phyloP scores from a whole-genome alignment of 257 asterid species.

The Gynochthodes officinalis region DNA sequence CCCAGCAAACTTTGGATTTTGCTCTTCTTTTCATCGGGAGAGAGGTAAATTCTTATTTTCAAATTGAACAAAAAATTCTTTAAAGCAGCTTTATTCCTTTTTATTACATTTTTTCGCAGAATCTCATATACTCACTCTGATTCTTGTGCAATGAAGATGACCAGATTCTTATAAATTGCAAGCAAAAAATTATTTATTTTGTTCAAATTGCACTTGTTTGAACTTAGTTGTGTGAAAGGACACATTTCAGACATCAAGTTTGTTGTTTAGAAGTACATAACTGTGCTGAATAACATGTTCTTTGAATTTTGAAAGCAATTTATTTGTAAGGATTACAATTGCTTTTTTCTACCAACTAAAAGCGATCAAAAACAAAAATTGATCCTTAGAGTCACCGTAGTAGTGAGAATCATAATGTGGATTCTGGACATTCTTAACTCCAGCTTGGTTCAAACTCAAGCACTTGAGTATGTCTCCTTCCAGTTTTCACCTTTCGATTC shows the following conservation, averaged over 20 bases:
- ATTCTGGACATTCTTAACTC: background rate
- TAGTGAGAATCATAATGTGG: background rate
- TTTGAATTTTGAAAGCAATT: background rate
- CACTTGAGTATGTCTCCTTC: background rate
- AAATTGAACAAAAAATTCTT: background rate
- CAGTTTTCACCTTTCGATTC: slow-evolving; percentile 1
- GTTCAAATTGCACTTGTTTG: background rate
- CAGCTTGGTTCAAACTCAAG: background rate
- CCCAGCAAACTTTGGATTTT: slow-evolving; percentile 51
- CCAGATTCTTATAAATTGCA: background rate
- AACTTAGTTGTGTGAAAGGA: background rate
- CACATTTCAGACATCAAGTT: background rate
- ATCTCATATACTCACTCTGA: background rate
- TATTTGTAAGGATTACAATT: background rate
- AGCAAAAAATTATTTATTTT: no score
- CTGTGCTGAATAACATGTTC: background rate
- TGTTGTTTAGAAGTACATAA: background rate
- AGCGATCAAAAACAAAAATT: background rate
- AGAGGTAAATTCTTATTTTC: slow-evolving; percentile 49
- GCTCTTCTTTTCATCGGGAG: slow-evolving; percentile 79
- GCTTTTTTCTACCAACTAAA: background rate
- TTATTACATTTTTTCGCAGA: background rate
- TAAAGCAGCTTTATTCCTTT: background rate
- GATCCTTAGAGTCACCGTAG: background rate
- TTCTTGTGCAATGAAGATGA: background rate